Base-by-base conservation (phyloP, 1,284 basidiomycete species). In the Irpex sp. region DNA sequence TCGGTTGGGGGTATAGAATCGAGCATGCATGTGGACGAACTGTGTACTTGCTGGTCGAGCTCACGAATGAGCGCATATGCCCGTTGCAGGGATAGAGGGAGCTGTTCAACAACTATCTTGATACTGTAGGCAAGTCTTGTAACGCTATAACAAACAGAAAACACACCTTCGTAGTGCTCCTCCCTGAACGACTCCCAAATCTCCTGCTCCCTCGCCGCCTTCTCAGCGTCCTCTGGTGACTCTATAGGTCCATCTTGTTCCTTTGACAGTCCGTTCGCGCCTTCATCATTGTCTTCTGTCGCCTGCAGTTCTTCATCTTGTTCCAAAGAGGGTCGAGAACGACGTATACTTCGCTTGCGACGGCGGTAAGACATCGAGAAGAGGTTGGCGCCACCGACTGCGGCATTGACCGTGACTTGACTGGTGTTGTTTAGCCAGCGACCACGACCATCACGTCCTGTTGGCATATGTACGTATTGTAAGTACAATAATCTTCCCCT, bases 61-160 rank as follows among this genome's bases (percentile, higher is more conserved):
- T 97, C 94, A n/a, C 83, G 79, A 70, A 95, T 82, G 39, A 97
- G 78, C 21, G 86, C 80, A 74, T 90, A 91, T 63, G 92, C 89
- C 46, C 95, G 82, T 70, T 93, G 90, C 59, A 97, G 74, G 60
- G 92, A 92, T 63, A 96, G 77, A 1, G 95, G 94, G 4, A 97
- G 76, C 74, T 95, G 93, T 69, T 96, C 94, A 60, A 95, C 84
- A 62, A 31, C 13, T 31, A 46, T 35, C 5, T 26, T 43, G 58
- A 31, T 35, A 33, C 8, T 60, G 63, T 36, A 49, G 31, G 49
- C 9, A 5, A 17, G 8, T n/a, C 36, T 50, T 19, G 55, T 31
- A 57, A 59, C 57, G 26, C 58, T 57, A 19, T n/a, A 17, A 35
- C 17, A 21, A 21, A 55, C 2, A 21, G 21, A 39, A 3, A 61